Conservation (phyloP, 257 asterid genomes). For the Misopates orontium region DNA sequence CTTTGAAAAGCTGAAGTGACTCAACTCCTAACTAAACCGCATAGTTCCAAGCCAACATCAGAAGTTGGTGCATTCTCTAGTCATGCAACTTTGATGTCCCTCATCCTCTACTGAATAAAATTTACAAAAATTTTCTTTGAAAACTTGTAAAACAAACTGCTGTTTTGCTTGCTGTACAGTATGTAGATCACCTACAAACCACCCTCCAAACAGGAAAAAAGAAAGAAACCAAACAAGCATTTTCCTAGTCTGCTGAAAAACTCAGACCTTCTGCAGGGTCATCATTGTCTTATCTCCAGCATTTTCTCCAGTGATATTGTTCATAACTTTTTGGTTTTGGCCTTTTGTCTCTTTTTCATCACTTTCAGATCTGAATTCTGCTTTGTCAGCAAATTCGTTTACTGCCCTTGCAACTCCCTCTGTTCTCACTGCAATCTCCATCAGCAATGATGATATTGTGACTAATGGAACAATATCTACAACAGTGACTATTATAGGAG, state of each 20-base stretch:
- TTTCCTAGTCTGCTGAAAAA: constrained; percentile 9
- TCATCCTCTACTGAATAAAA: not conserved
- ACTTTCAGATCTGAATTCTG: constrained; percentile 48
- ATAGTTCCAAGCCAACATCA: constrained; percentile 4
- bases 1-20: not conserved
- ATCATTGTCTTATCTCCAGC: constrained; percentile 35
- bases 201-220: too few relatives aligned
- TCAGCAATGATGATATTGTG: constrained; percentile 54
- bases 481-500: constrained; percentile 31
- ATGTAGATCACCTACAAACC: constrained; percentile 7
- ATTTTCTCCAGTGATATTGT: constrained; percentile 26
- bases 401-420: constrained; percentile 50
- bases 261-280: constrained; percentile 48
- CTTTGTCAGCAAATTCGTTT: constrained; percentile 50
- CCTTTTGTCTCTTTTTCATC: constrained; percentile 34
- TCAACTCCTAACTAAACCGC: not conserved
- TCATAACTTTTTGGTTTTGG: constrained; percentile 20
- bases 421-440: constrained; percentile 66
- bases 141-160: constrained; percentile 16
- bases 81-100: constrained; percentile 2
- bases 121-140: not conserved
- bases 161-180: constrained; percentile 29
- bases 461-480: constrained; percentile 57
- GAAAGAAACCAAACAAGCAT: not conserved
- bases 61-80: constrained; percentile 25